A percentile compares a stretch with the other conserved stretches of the same genome.
Conservation (phyloP, 2,329 filamentous ascomycete genomes). For the Penicillium vulpinum region DNA sequence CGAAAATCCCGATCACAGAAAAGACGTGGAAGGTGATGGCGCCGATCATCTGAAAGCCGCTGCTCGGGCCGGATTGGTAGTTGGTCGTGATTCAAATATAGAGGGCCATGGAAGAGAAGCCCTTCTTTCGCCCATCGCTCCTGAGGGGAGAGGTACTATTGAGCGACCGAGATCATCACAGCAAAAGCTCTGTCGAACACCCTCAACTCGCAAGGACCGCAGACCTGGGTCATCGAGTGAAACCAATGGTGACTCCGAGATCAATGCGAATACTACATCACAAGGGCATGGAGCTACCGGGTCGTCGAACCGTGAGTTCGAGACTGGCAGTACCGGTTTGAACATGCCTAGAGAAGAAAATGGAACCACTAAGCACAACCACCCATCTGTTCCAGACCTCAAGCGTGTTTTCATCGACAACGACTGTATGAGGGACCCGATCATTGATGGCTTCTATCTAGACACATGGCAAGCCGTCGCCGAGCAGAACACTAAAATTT, state of each 20-base stretch:
- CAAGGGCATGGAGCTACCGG: slow-evolving; percentile 63
- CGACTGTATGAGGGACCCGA: slow-evolving; percentile 91
- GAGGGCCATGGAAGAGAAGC: slow-evolving; percentile 67
- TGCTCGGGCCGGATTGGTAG: slow-evolving; percentile 59
- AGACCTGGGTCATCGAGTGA: slow-evolving; percentile 18
- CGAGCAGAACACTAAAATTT: slow-evolving; percentile 93
- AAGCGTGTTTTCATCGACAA: slow-evolving; percentile 72
- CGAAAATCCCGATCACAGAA: slow-evolving; percentile 62
- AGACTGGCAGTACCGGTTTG: slow-evolving; percentile 79
- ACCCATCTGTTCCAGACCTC: slow-evolving; percentile 63
- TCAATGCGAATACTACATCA: slow-evolving; percentile 22
- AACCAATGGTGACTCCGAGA: slow-evolving; percentile 20
- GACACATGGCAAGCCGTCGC: slow-evolving; percentile 86
- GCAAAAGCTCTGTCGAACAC: slow-evolving; percentile 28
- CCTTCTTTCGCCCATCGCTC: slow-evolving; percentile 62
- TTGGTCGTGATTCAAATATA: slow-evolving; percentile 70
- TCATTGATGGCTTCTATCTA: slow-evolving; percentile 78
- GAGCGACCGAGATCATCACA: slow-evolving; percentile 52
- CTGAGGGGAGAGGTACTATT: slow-evolving; percentile 64
- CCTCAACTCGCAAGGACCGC: slow-evolving; percentile 20
- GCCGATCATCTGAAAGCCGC: slow-evolving; percentile 72
- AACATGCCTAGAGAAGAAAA: slow-evolving; percentile 41
- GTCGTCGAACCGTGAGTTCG: slow-evolving; percentile 72
- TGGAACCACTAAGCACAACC: slow-evolving; percentile 53
- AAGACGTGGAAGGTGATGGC: slow-evolving; percentile 78